Base-by-base conservation (phyloP, 1,139 yeast genomes). In the Diutina rugosa region DNA sequence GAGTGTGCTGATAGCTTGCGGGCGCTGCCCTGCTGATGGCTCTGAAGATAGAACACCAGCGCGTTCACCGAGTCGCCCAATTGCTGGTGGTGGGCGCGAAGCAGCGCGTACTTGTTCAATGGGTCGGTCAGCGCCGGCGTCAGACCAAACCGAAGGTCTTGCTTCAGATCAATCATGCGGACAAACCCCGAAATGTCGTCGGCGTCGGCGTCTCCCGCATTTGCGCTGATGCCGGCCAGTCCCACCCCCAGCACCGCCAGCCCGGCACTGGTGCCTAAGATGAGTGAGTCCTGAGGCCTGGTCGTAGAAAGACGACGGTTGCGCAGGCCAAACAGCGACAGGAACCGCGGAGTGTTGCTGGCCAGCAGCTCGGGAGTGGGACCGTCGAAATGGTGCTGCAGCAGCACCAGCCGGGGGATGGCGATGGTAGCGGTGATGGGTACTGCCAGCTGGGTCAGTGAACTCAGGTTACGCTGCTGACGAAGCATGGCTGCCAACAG, bases 141-240 rank as follows among this genome's bases (percentile, higher is more conserved):
- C 26, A 51, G 51, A 12, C 70, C 64, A 56, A 75, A 68, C 54
- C 81, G 66, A 35, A 82, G 67, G 59, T 80, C 85, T 2, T 77
- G 74, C 60, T 79, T 81, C 55, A 86, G 82, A 61, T 93, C 97
- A 55, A 91, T 80, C 81, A 90, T 76, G 61, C 83, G 79, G 56
- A 91, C 88, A 72, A 91, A 91, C 57, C 86, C 90, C 57, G 87
- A 81, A 32, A 90, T 75, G 62, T 87, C 96, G 58, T 87, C 90
- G 28, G 53, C 32, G 14, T 49, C 53, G 4, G n/a, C 53, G 21
- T 49, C 53, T 2, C 49, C 49, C 2, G n/a, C 46, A n/a, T 21
- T 21, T 21, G 26, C 26, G 9, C 14, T 29, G 4, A 6, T 1
- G 28, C 41, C 21, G 2, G 45, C 53, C 53, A 49, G 53, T 2